Percentiles rank a stretch among this genome's conserved stretches.
Conservation (phyloP, 1,284 basidiomycete genomes). For the Ceratobasidium sp. region DNA sequence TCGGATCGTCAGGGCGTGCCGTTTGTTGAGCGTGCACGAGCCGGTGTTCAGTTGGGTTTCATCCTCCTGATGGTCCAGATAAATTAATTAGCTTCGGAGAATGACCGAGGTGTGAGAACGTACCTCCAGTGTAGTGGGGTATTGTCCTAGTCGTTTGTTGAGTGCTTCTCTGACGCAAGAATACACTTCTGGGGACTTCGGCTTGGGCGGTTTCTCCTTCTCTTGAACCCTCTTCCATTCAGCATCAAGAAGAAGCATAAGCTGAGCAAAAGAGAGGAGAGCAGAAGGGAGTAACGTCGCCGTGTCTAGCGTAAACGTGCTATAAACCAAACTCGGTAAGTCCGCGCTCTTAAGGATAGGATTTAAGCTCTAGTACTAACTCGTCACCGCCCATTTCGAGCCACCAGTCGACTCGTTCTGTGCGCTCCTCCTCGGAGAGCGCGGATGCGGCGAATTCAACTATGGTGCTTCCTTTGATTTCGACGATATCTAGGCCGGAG, state of each 20-base stretch:
- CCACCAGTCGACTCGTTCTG: slow-evolving; percentile 89
- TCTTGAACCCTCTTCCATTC: slow-evolving; percentile 76
- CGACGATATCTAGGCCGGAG: slow-evolving; percentile 90
- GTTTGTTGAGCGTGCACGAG: slow-evolving; percentile 61
- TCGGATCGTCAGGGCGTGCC: slow-evolving; percentile 79
- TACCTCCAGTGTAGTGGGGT: slow-evolving; percentile 72
- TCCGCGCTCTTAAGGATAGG: slow-evolving; percentile 14
- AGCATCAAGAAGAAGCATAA: slow-evolving; percentile 70
- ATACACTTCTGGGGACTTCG: slow-evolving; percentile 63
- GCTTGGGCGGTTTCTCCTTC: slow-evolving; percentile 86
- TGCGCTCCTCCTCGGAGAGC: slow-evolving; percentile 53
- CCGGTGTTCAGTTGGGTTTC: slow-evolving; percentile 62
- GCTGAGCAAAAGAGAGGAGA: slow-evolving; percentile 77
- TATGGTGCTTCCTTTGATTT: slow-evolving; percentile 85
- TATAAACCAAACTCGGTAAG: slow-evolving; percentile 53
- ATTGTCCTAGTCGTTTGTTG: slow-evolving; percentile 66
- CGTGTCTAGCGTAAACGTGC: slow-evolving; percentile 73
- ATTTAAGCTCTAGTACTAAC: slow-evolving; percentile 64
- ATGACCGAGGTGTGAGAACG: slow-evolving; percentile 50
- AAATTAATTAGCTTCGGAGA: too few relatives aligned
- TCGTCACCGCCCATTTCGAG: slow-evolving; percentile 91
- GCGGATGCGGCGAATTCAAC: slow-evolving; percentile 64
- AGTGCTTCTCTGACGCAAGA: slow-evolving; percentile 66
- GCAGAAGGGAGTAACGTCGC: slow-evolving; percentile 71
- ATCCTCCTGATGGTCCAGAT: slow-evolving; percentile 67